Conservation (phyloP, 768 basidiomycete genomes). For the Naganishia onofrii region DNA sequence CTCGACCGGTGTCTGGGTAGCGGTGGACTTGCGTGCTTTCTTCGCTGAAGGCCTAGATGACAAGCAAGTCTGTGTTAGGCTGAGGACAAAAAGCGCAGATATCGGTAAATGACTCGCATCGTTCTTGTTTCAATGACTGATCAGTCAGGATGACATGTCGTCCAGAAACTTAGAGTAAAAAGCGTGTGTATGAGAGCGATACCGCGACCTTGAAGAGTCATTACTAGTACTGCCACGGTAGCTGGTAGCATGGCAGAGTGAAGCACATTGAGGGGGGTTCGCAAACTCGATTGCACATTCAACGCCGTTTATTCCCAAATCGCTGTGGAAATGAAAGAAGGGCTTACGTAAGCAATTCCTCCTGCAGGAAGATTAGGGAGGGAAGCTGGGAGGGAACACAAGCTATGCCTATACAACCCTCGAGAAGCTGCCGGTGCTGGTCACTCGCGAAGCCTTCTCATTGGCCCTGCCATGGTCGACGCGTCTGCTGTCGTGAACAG, state of each 20-base stretch:
- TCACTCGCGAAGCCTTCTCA: too few species aligned
- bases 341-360: too few species aligned
- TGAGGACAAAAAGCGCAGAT: neutral
- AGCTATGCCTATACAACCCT: too few species aligned
- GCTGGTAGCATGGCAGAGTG: neutral
- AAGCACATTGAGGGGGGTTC: neutral
- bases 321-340: too few species aligned
- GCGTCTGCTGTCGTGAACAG: too few species aligned
- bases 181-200: neutral
- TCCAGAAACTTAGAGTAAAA: neutral
- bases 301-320: neutral
- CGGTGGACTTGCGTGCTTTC: slow-evolving; percentile 9
- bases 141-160: too few species aligned
- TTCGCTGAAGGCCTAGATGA: slow-evolving; percentile 19
- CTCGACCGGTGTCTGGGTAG: slow-evolving; percentile 10
- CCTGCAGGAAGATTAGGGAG: too few species aligned
- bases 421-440: too few species aligned
- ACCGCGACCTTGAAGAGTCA: neutral
- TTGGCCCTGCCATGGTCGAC: too few species aligned
- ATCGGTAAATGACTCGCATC: neutral
- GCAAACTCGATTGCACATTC: neutral
- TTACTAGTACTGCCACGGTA: neutral
- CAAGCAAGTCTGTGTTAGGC: neutral
- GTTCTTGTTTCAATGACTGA: too few species aligned
- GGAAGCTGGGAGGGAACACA: too few species aligned